A percentile compares a stretch with the other conserved stretches of the same genome.
These are phyloP conservation scores for Exophiala phaeomuriformis DNA, from an alignment of 2,329 filamentous ascomycete species.

Conservation along the genomic window DNA sequence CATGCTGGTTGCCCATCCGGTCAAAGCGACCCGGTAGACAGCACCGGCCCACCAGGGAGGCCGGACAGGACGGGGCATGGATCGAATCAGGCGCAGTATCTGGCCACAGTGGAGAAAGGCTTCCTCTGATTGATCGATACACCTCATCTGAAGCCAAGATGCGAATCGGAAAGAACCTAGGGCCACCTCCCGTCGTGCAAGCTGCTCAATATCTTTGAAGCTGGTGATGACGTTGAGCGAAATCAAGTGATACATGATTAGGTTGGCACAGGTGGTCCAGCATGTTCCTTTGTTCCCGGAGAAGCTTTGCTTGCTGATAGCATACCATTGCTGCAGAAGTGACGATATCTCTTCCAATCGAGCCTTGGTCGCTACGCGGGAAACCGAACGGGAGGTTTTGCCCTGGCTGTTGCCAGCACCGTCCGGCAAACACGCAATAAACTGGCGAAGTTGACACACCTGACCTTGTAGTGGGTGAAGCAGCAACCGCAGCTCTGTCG, in stretches of 20 bases:
- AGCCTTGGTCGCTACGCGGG: constrained; percentile 53
- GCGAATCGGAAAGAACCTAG: constrained; percentile 51
- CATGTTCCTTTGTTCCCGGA: constrained; percentile 50
- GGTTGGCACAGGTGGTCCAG: constrained; percentile 55
- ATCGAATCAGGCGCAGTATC: constrained; percentile 53
- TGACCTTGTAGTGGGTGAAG: constrained; percentile 62
- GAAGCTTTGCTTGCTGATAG: constrained; percentile 51
- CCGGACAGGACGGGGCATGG: constrained; percentile 53
- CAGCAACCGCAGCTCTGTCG: constrained; percentile 56
- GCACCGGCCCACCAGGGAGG: constrained; percentile 66
- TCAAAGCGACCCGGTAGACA: constrained; percentile 58
- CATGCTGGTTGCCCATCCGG: constrained; percentile 57
- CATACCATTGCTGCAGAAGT: constrained; percentile 60
- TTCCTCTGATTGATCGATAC: constrained; percentile 57
- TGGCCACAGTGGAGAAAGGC: constrained; percentile 62
- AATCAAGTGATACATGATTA: constrained; percentile 64
- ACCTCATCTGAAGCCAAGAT: constrained; percentile 52
- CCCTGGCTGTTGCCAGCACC: constrained; percentile 23
- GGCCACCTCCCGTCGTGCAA: constrained; percentile 55
- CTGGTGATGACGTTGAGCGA: constrained; percentile 61
- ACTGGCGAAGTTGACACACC: constrained; percentile 57
- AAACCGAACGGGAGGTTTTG: constrained; percentile 45
- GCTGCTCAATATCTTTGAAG: constrained; percentile 59
- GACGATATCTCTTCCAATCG: constrained; percentile 59
- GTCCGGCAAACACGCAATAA: constrained; percentile 59